Base-by-base conservation (phyloP, 495 filamentous ascomycete genomes). In the Achaetomiella virescens region DNA sequence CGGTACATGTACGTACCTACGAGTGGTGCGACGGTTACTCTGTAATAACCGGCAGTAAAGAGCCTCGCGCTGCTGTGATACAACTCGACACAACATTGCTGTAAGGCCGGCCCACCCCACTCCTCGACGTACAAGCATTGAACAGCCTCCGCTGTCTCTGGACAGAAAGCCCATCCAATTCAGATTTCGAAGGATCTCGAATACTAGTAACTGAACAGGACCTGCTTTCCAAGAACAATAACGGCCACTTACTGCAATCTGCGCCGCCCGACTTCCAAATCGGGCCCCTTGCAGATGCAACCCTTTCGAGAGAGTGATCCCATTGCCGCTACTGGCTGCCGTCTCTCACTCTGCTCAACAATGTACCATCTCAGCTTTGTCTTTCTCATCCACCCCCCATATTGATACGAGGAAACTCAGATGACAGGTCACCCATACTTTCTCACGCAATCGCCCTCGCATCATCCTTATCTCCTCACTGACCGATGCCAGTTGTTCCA, bases 231-330 rank as follows among this genome's bases (percentile, higher is more conserved):
- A 14, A 29, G 5, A 42, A 42, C 33, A 40, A 15, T 14, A 18
- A 18, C 3, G 21, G 35, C 48, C 10, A 22, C 20, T 36, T 44
- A 43, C 55, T 42, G 43, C 20, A n/a, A 49, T 59, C 49, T 18
- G 57, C 48, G 52, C 48, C 18, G 20, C 27, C 45, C 25, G 6
- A 42, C 50, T 60, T 63, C 61, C 61, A 24, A 63, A 63, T 63
- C 57, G 61, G 52, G 61, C 49, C 6, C 36, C 27, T 6, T 63
- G 61, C 61, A 63, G 55, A 35, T 59, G 56, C 49, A 48, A 24
- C 52, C 52, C 11, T 7, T 35, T 57, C 27, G 27, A 37, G 25
- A 42, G 11, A 17, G 42, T 17, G 21, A 22, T 27, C 2, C 18
- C 14, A 3, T 24, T 37, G 40, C 9, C 36, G 45, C 18, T 14